phyloP scores from a whole-genome alignment of 1,284 basidiomycete species.

The Thecaphora thlaspeos region DNA sequence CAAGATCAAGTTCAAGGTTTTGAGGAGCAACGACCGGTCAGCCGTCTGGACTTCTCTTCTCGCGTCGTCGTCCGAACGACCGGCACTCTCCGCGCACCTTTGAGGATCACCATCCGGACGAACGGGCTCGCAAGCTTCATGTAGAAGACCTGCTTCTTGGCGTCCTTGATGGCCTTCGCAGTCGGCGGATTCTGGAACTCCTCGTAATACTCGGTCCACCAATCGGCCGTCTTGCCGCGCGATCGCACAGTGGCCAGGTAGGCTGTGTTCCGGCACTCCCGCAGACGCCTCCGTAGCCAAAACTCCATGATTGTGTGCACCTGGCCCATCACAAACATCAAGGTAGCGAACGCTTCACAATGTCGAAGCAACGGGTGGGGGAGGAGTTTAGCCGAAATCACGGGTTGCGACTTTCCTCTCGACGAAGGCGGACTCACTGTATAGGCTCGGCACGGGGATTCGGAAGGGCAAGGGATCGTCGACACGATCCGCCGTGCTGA shows the following conservation, averaged over 20 bases:
- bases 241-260: conserved; percentile 47
- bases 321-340: conserved; percentile 53
- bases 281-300: conserved; percentile 42
- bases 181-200: conserved; percentile 51
- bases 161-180: conserved; percentile 38
- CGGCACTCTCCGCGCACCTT: no score
- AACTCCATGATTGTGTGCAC: conserved; percentile 52
- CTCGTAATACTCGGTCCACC: conserved; percentile 55
- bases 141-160: conserved; percentile 45
- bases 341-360: conserved; percentile 37
- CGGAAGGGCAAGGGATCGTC: conserved; percentile 22
- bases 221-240: conserved; percentile 48
- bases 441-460: conserved; percentile 35
- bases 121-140: conserved; percentile 37
- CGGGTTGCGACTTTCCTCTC: no score
- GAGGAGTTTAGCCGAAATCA: no score
- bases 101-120: conserved; percentile 37
- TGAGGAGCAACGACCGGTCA: no score
- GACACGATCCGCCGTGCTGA: conserved; percentile 28
- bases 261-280: conserved; percentile 39
- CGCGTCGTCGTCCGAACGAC: no score
- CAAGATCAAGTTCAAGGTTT: no score
- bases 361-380: no score
- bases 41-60: no score
- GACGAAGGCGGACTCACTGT: conserved; percentile 14